Evolutionary conservation across 83 land plant species (phyloP), one percentile per base, ranked within the genome.

Genomic region (Diphasiastrum complanatum): DNA sequence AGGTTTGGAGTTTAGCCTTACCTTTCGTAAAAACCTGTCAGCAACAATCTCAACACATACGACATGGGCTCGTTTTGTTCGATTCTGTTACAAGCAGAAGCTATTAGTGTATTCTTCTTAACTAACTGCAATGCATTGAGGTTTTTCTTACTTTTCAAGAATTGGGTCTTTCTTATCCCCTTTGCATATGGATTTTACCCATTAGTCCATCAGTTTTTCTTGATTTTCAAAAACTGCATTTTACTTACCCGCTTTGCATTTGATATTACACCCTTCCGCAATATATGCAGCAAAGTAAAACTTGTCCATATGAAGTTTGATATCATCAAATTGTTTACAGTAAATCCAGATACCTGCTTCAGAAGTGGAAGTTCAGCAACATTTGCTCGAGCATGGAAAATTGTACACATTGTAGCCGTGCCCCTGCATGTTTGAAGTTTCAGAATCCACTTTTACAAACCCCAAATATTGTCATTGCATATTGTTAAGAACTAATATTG

Each of bases 1-100:
- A 20, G 11, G 12, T 52, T 63, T 23, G 10, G 25, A 52, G 25
- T 33, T 51, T 59, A 32, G 4, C 16, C 31, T 16, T 70, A 86
- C 92, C 92, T 79, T 87, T 45, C 93, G 81, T 61, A 87, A 62
- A 78, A 87, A 87, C 33, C 93, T 84, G 64, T 87, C 79, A 26
- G 86, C 93, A 57, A 87, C 83, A 32, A 87, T 70, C 68, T 87
- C 93, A 35, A 87, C 73, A 47, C 86, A 84, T 83, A 87, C 74
- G 18, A 81, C 79, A 24, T 68, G 74, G 18, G 31, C 56, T 22
- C 60, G 69, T 29, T 62, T 46, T 12, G 27, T 28, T 18, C 41
- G 43, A 52, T 11, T 27, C 59, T 47, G 16, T 8, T 40, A 40
- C 16, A 40, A n/a, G n/a, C n/a, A n/a, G n/a, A n/a, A n/a, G n/a